Evolutionary conservation across 2,329 filamentous ascomycete genomes (phyloP).

Genomic region (Gremmenia infestans): DNA sequence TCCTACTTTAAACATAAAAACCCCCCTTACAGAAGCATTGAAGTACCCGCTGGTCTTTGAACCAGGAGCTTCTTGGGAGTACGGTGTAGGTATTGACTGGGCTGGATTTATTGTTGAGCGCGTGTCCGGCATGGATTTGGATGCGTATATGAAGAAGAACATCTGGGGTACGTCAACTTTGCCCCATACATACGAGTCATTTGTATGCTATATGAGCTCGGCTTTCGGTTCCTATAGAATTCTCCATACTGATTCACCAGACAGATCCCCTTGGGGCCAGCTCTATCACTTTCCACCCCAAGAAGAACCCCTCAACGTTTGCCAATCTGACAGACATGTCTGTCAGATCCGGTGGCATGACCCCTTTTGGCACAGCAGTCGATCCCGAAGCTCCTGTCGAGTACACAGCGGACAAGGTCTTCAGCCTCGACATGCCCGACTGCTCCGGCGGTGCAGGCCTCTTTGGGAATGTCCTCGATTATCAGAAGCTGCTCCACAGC

Average conservation of each 20-base stretch:
- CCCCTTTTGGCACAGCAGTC: constrained; percentile 9
- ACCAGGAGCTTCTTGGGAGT: constrained; percentile 57
- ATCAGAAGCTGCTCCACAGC: constrained; percentile 40
- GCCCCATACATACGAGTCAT: too few species aligned
- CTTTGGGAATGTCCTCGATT: constrained; percentile 36
- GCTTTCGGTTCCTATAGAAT: too few species aligned
- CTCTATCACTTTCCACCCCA: constrained; percentile 19
- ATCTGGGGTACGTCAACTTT: constrained; percentile 30
- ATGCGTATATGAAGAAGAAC: constrained; percentile 41
- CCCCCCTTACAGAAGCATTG: constrained; percentile 2
- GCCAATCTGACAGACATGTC: constrained; percentile 19
- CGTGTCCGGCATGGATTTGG: constrained; percentile 15
- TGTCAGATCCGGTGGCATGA: constrained; percentile 14
- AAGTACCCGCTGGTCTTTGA: constrained; percentile 53
- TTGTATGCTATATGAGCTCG: too few species aligned
- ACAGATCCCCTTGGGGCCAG: constrained; percentile 18
- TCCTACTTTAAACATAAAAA: not conserved
- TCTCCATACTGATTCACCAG: too few species aligned
- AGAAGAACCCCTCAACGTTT: constrained; percentile 11
- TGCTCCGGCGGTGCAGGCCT: constrained; percentile 34
- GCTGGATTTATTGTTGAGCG: constrained; percentile 47
- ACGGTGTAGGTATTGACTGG: constrained; percentile 50
- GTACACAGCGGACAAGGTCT: constrained; percentile 6
- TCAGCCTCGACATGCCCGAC: constrained; percentile 4
- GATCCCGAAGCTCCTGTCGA: constrained; percentile 12